These are phyloP conservation scores for Gomphus sp. DNA, from an alignment of 1,284 basidiomycete genomes.

Conservation along the genomic window DNA sequence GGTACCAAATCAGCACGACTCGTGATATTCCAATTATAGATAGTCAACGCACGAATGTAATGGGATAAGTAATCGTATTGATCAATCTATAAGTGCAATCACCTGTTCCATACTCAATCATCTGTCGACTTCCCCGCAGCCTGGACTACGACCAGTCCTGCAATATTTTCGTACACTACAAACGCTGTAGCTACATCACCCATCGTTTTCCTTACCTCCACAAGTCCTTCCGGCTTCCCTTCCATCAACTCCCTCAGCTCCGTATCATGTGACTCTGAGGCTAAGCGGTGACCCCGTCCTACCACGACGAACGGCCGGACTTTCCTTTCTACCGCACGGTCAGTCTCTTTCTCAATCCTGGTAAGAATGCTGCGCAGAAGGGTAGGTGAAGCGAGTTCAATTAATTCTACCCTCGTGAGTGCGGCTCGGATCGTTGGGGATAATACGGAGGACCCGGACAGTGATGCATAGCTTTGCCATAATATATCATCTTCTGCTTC, in stretches of 20 bases:
- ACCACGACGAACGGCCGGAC: constrained; percentile 50
- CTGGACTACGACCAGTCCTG: constrained; percentile 66
- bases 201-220: constrained; percentile 64
- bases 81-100: too few relatives aligned
- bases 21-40: too few relatives aligned
- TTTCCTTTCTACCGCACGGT: constrained; percentile 17
- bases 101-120: neutral
- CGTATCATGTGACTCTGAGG: constrained; percentile 52
- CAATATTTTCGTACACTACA: constrained; percentile 49
- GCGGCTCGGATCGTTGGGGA: constrained; percentile 26
- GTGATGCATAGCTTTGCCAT: constrained; percentile 16
- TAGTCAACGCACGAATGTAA: too few relatives aligned
- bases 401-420: constrained; percentile 46
- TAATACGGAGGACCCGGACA: constrained; percentile 17
- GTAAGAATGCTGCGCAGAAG: constrained; percentile 45
- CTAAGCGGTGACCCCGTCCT: constrained; percentile 55
- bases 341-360: constrained; percentile 16
- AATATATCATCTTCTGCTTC: constrained; percentile 22
- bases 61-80: too few relatives aligned
- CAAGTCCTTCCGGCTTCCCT: constrained; percentile 27
- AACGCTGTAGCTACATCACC: constrained; percentile 75
- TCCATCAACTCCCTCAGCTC: constrained; percentile 44
- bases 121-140: neutral
- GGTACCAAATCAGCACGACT: too few relatives aligned
- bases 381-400: constrained; percentile 37